These are phyloP conservation scores for Vairimorpha apis DNA, from an alignment of 371 early-diverging fungal species.

Conservation along the genomic window DNA sequence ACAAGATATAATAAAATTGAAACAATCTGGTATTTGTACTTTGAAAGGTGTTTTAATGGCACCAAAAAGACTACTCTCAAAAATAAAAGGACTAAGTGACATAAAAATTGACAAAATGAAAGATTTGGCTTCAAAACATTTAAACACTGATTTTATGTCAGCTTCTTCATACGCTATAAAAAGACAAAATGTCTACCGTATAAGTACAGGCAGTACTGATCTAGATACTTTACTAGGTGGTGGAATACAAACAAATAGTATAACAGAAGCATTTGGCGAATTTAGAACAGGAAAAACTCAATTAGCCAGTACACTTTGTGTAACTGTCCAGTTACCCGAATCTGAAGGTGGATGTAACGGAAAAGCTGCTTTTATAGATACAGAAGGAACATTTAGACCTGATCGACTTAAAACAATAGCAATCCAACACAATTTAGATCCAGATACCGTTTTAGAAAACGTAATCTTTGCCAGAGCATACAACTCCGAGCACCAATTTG, in stretches of 20 bases:
- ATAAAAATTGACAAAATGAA: conserved; percentile 90
- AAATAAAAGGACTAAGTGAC: conserved; percentile 92
- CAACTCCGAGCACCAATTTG: conserved; percentile 89
- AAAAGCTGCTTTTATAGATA: conserved; percentile 92
- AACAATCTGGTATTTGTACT: conserved; percentile 84
- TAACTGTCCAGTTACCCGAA: conserved; percentile 82
- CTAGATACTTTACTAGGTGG: conserved; percentile 85
- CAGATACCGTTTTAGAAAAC: conserved; percentile 80
- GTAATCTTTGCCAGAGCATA: conserved; percentile 90
- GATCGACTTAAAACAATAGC: conserved; percentile 79
- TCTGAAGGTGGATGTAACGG: conserved; percentile 85
- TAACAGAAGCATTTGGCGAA: conserved; percentile 98
- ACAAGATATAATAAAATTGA: conserved; percentile 74
- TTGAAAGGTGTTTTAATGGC: conserved; percentile 89
- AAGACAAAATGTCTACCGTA: conserved; percentile 72
- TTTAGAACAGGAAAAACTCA: conserved; percentile 98
- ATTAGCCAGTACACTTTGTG: conserved; percentile 91
- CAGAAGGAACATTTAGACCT: conserved; percentile 95
- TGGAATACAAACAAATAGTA: conserved; percentile 92
- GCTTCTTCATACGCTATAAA: conserved; percentile 83
- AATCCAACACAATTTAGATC: conserved; percentile 75
- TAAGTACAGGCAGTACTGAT: conserved; percentile 86
- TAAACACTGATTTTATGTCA: conserved; percentile 90
- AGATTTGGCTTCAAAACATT: conserved; percentile 78
- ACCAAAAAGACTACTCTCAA: conserved; percentile 77